Evolutionary conservation across 139 green algal genomes (phyloP), one percentile per base, ranked within the genome.

Genomic region (Micromonas pusilla): DNA sequence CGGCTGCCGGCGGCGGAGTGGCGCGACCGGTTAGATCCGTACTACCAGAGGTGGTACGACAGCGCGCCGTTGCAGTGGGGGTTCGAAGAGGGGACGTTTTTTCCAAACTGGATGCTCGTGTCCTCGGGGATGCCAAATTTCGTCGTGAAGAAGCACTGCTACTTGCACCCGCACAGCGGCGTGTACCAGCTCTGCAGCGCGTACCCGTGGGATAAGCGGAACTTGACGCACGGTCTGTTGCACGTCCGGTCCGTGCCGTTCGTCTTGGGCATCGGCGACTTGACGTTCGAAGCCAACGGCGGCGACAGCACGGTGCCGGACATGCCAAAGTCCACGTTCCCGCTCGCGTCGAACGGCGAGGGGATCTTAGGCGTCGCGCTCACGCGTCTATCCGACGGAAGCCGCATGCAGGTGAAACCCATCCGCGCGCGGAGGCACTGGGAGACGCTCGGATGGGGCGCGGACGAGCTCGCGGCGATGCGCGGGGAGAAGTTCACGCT

Each of bases 41-140:
- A 79, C 57, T 23, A 30, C 31, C 33, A 36, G 54, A 62, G 5
- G 20, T 21, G 36, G 28, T 79, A 79, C 62, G 37, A 31, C 21
- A 36, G 20, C 21, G 54, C 33, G 23, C 73, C 73, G 30, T 28
- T 79, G 20, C 53, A 57, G 25, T 79, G 60, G 73, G 73, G 73
- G 3, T 79, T 79, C 32, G 73, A 79, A 57, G 73, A 79, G 73
- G 73, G 73, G 16, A 72, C 73, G 30, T 72, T 79, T 34, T 53
- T 26, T 2, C 73, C 73, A 39, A 70, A 53, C 62, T 79, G 73
- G 73, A 37, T 30, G 9, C 16, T 79, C 19, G 26, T 62, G 30
- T 79, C 73, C 2, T 16, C 23, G 4, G 73, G 73, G 6, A 62
- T 79, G 73, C 73, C 73, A 2, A 79, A 79, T 21, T 79, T 79